Evolutionary conservation across 78 protist species (phyloP).

Genomic region (Speleostelium caveatum): DNA sequence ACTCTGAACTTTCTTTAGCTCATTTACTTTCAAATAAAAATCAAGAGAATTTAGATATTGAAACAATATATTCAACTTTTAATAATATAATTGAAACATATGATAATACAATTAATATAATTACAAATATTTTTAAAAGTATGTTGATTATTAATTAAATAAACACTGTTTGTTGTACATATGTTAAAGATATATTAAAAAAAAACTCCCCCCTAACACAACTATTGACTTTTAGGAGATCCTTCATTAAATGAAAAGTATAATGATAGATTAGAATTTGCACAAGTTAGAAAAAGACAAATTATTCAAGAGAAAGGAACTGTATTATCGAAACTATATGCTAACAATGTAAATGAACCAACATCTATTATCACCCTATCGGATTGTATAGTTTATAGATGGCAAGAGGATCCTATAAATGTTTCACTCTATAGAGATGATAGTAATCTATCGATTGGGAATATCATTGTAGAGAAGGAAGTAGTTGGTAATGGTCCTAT

Average conservation of each 20-base stretch:
- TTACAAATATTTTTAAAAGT: no score
- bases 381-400: constrained; percentile 11
- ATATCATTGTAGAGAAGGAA: constrained; percentile 24
- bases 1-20: background rate
- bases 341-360: background rate
- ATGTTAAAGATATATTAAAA: no score
- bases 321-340: background rate
- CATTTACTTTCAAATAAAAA: no score
- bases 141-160: background rate
- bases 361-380: constrained; percentile 5
- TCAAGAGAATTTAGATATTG: background rate
- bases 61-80: background rate
- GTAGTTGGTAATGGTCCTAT: constrained; percentile 37
- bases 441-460: background rate
- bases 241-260: background rate
- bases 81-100: background rate
- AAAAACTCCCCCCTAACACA: no score
- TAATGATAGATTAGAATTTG: background rate
- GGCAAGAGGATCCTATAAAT: constrained; percentile 21
- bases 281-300: background rate
- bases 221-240: no score
- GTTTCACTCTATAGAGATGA: background rate
- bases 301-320: background rate
- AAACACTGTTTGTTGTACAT: no score
- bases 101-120: background rate